A percentile compares a stretch with the other conserved stretches of the same genome.
These are phyloP conservation scores for Cryptomeria japonica DNA, from an alignment of 75 land plant species.

Conservation along the genomic window DNA sequence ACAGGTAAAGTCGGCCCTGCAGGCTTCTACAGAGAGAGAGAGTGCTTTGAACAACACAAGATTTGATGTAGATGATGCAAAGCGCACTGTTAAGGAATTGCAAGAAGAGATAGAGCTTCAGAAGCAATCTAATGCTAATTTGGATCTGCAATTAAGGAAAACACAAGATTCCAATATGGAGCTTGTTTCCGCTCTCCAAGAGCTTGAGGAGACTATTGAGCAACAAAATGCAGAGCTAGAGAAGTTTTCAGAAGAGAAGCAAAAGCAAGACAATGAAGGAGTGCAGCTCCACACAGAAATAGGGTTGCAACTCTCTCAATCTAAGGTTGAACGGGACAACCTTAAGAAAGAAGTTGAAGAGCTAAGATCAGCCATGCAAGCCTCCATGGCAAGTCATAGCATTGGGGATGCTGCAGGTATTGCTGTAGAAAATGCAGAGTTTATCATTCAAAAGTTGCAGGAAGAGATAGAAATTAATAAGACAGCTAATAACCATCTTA, in stretches of 20 bases:
- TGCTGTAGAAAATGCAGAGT: conserved; percentile 34
- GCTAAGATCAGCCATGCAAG: conserved; percentile 37
- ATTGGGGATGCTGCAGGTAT: conserved; percentile 14
- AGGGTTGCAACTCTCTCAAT: conserved; percentile 19
- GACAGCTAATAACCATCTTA: conserved; percentile 43
- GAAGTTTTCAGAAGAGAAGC: conserved; percentile 23
- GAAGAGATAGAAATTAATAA: conserved; percentile 59
- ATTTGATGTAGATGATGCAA: conserved; percentile 34
- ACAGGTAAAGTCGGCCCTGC: conserved; percentile 33
- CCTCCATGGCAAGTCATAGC: conserved; percentile 24
- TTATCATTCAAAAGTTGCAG: conserved; percentile 25
- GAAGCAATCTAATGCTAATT: conserved; percentile 47
- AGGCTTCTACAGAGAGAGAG: conserved; percentile 33
- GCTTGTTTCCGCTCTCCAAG: conserved; percentile 62
- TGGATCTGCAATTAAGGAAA: conserved; percentile 47
- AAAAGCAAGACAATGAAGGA: conserved; percentile 9
- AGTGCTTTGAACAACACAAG: conserved; percentile 22
- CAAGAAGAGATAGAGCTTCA: conserved; percentile 55
- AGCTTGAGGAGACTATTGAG: conserved; percentile 62
- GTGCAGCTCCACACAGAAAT: not conserved
- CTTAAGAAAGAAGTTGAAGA: conserved; percentile 60
- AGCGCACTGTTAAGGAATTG: conserved; percentile 39
- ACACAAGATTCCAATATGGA: conserved; percentile 67
- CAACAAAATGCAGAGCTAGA: conserved; percentile 46
- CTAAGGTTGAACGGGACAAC: conserved; percentile 53